phyloP scores from a whole-genome alignment of 495 filamentous ascomycete species.

The Astrothelium subdiscretum region DNA sequence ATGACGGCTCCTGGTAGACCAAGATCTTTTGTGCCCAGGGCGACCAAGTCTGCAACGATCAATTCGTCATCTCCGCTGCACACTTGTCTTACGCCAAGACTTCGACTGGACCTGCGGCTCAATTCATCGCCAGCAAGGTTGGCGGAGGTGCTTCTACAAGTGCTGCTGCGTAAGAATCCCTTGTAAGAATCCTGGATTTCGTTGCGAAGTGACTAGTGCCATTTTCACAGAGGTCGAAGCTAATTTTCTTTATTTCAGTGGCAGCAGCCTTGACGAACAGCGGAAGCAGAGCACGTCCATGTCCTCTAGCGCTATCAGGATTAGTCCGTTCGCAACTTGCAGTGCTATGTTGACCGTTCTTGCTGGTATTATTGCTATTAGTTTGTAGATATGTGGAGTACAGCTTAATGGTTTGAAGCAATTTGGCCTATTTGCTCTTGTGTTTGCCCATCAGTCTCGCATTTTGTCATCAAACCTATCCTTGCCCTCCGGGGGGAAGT shows the following conservation, averaged over 20 bases:
- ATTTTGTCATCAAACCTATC: too few species aligned
- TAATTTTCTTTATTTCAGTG: neutral
- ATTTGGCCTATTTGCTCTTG: too few species aligned
- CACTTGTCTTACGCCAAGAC: neutral
- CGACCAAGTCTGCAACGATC: conserved; percentile 1
- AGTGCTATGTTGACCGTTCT: neutral
- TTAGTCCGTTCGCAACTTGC: neutral
- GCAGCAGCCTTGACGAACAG: neutral
- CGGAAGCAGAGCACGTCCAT: neutral
- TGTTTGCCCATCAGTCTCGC: too few species aligned
- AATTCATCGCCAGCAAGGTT: neutral
- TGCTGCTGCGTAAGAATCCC: neutral
- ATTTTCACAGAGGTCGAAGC: neutral
- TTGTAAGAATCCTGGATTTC: neutral
- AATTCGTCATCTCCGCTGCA: conserved; percentile 1
- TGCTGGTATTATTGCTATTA: neutral
- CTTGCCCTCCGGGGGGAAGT: too few species aligned
- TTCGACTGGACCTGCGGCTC: neutral
- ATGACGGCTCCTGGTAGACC: neutral
- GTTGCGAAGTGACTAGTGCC: neutral
- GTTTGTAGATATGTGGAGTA: too few species aligned
- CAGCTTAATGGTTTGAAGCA: neutral
- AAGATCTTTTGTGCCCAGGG: conserved; percentile 1
- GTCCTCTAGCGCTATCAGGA: neutral
- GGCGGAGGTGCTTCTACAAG: neutral